Percentiles rank a stretch among this genome's conserved stretches.
Conservation (phyloP, 305 asterid species). For the Solanum hybrid region DNA sequence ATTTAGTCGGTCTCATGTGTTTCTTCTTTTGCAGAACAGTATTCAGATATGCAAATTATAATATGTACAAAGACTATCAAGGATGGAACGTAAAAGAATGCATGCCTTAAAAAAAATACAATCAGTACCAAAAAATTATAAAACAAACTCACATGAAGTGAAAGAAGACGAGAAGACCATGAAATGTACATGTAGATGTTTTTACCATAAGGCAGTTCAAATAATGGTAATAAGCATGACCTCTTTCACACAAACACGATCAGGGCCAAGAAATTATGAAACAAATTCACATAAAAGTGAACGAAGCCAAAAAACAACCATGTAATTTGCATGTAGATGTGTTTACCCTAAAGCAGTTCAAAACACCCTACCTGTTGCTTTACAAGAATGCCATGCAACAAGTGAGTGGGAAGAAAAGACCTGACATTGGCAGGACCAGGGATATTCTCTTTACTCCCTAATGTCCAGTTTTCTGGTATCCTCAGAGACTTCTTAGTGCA, state of each 20-base stretch:
- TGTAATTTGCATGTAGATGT: neutral
- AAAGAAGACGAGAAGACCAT: neutral
- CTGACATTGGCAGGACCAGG: conserved; percentile 18
- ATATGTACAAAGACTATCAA: neutral
- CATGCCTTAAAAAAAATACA: neutral
- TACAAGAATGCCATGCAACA: conserved; percentile 41
- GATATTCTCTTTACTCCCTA: conserved; percentile 25
- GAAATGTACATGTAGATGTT: neutral
- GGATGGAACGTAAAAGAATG: neutral
- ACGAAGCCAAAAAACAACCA: neutral
- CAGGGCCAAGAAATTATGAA: neutral
- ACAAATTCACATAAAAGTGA: neutral
- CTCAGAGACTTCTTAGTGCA: conserved; percentile 39
- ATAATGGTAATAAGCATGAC: neutral
- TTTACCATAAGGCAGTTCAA: neutral
- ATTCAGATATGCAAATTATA: neutral
- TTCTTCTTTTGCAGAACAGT: neutral
- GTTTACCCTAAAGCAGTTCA: neutral
- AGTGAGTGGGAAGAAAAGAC: conserved; percentile 20
- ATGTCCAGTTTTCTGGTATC: conserved; percentile 32
- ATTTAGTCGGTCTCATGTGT: neutral
- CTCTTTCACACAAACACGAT: neutral
- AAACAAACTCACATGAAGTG: neutral
- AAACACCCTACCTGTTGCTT: conserved; percentile 23
- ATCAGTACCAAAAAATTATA: neutral